These are phyloP conservation scores for Actinidia polygama DNA, from an alignment of 179 eudicot genomes.

Conservation along the genomic window DNA sequence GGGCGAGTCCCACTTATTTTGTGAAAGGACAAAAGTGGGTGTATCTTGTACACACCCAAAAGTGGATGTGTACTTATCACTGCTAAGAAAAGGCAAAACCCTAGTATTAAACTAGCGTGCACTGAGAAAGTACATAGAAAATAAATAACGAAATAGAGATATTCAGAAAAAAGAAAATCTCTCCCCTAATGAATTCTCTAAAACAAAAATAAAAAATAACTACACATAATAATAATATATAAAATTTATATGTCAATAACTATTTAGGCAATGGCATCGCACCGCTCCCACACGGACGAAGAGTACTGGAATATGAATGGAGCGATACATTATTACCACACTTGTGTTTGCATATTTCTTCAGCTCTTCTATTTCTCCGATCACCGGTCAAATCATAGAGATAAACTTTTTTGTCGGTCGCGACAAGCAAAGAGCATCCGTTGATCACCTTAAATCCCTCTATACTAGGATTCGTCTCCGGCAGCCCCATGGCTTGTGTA, in stretches of 20 bases:
- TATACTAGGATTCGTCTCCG: not conserved
- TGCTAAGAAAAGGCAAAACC: too few species aligned
- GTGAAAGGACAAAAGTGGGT: too few species aligned
- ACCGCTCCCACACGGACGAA: slow-evolving; percentile 13
- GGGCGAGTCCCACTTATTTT: too few species aligned
- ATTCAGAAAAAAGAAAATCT: not conserved
- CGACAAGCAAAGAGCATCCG: not conserved
- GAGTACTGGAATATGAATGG: slow-evolving; percentile 7
- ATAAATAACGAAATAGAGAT: not conserved
- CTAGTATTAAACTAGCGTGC: too few species aligned
- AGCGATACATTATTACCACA: not conserved
- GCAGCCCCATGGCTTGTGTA: not conserved
- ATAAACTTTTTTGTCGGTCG: not conserved
- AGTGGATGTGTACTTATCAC: too few species aligned
- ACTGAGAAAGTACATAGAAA: not conserved
- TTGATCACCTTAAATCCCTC: not conserved
- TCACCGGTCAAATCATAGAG: not conserved
- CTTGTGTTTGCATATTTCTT: not conserved
- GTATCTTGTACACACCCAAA: too few species aligned
- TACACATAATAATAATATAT: too few species aligned
- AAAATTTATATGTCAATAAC: not conserved
- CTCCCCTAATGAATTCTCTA: not conserved
- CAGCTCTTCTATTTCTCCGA: not conserved
- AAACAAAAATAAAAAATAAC: not conserved
- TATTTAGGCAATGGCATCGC: not conserved